A percentile compares a stretch with the other conserved stretches of the same genome.
These are phyloP conservation scores for Nakazawaea sp. DNA, from an alignment of 805 yeast genomes.

Conservation along the genomic window DNA sequence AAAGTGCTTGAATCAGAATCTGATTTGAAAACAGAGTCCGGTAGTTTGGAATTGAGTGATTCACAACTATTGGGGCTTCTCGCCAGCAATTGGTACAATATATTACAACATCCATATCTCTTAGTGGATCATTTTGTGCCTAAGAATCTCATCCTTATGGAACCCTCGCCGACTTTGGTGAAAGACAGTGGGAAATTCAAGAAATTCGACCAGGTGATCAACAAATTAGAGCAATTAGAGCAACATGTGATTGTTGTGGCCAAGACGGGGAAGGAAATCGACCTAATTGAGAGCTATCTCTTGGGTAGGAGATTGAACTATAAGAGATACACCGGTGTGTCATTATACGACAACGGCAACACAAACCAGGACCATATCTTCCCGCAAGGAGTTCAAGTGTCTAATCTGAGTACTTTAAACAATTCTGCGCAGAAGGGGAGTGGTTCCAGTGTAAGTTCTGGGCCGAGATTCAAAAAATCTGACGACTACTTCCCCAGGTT, in stretches of 20 bases:
- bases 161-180: slow-evolving; percentile 48
- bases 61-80: slow-evolving; percentile 29
- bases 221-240: slow-evolving; percentile 22
- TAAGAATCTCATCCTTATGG: slow-evolving; percentile 58
- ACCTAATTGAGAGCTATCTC: slow-evolving; percentile 69
- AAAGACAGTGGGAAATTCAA: slow-evolving; percentile 54
- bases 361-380: background rate
- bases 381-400: background rate
- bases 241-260: slow-evolving; percentile 43
- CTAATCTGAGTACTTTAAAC: background rate
- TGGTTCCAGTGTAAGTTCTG: background rate
- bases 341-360: slow-evolving; percentile 36
- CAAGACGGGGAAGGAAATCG: slow-evolving; percentile 59
- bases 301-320: slow-evolving; percentile 67
- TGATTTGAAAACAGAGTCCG: too few species aligned
- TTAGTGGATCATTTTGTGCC: slow-evolving; percentile 77
- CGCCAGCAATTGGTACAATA: slow-evolving; percentile 37
- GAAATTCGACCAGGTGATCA: slow-evolving; percentile 43
- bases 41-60: slow-evolving; percentile 5
- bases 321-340: slow-evolving; percentile 60
- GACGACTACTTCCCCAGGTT: slow-evolving; percentile 25
- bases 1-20: slow-evolving; percentile 3
- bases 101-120: slow-evolving; percentile 61
- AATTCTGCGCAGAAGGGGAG: background rate
- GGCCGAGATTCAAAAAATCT: slow-evolving; percentile 8